These are phyloP conservation scores for Fraxinus latifolia DNA, from an alignment of 305 asterid species.

Conservation along the genomic window DNA sequence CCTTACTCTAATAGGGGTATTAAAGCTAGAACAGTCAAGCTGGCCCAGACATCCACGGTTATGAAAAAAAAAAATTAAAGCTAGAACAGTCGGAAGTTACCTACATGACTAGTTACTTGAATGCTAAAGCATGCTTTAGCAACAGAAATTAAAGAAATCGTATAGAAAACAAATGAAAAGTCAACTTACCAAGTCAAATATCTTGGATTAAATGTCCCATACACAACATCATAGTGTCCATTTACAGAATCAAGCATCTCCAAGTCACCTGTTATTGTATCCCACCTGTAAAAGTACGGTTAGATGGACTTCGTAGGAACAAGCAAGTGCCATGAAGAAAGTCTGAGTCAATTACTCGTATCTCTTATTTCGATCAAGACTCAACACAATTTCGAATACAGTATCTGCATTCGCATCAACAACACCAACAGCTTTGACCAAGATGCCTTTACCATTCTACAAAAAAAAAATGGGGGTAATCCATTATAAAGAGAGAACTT, in stretches of 20 bases:
- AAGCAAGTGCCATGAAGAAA: slow-evolving; percentile 22
- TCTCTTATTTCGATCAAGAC: slow-evolving; percentile 74
- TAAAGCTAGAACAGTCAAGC: not conserved
- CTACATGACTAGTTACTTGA: not conserved
- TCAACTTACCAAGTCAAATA: slow-evolving; percentile 70
- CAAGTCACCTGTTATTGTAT: slow-evolving; percentile 83
- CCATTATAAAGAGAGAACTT: slow-evolving; percentile 7
- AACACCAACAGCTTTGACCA: slow-evolving; percentile 95
- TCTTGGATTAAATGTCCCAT: slow-evolving; percentile 84
- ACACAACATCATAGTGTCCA: slow-evolving; percentile 87
- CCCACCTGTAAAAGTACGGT: slow-evolving; percentile 79
- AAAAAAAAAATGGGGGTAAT: slow-evolving; percentile 11
- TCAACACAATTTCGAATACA: slow-evolving; percentile 77
- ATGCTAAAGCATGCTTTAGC: slow-evolving; percentile 19
- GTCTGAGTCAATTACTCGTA: slow-evolving; percentile 62
- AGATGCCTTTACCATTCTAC: slow-evolving; percentile 74
- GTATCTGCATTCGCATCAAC: slow-evolving; percentile 93
- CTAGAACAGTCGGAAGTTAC: not conserved
- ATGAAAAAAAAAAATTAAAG: not conserved
- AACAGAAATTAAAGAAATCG: slow-evolving; percentile 16
- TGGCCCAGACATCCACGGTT: no score
- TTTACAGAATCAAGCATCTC: slow-evolving; percentile 76
- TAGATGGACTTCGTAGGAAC: slow-evolving; percentile 27
- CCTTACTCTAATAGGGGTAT: not conserved
- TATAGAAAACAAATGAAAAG: slow-evolving; percentile 17